These are phyloP conservation scores for Aspergillus sp. DNA, from an alignment of 2,329 filamentous ascomycete species.

Conservation along the genomic window DNA sequence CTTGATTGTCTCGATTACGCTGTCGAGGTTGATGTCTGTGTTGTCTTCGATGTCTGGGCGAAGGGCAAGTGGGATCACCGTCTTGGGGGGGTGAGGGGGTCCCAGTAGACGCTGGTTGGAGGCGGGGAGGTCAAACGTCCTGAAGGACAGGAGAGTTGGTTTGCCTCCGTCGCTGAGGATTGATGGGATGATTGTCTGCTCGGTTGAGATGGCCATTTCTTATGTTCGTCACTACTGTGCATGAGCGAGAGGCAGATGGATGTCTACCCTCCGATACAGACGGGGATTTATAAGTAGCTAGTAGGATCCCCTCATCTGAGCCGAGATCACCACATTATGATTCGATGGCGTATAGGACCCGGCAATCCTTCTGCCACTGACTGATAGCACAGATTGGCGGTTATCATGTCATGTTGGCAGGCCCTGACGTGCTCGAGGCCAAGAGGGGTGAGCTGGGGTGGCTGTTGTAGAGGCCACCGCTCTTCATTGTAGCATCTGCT, in stretches of 20 bases:
- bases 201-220: neutral
- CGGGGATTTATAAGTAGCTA: neutral
- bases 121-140: constrained; percentile 40
- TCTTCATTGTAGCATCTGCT: too few species aligned
- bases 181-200: constrained; percentile 4
- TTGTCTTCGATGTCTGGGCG: constrained; percentile 27
- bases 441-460: too few species aligned
- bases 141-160: constrained; percentile 26
- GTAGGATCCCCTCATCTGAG: neutral
- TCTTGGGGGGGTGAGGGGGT: constrained; percentile 37
- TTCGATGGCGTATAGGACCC: neutral
- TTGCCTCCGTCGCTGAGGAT: too few species aligned
- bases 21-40: constrained; percentile 28
- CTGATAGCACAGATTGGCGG: too few species aligned
- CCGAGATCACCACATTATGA: neutral
- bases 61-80: constrained; percentile 42
- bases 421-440: too few species aligned
- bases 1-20: constrained; percentile 38
- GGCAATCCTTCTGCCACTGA: neutral
- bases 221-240: neutral
- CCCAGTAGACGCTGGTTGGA: constrained; percentile 44
- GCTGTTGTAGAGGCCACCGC: too few species aligned
- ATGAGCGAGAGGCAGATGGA: too few species aligned
- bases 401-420: neutral
- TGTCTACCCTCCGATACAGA: too few species aligned